Evolutionary conservation across 495 filamentous ascomycete species (phyloP), one percentile per base, ranked within the genome.

Genomic region (Aspergillus kassunensis): DNA sequence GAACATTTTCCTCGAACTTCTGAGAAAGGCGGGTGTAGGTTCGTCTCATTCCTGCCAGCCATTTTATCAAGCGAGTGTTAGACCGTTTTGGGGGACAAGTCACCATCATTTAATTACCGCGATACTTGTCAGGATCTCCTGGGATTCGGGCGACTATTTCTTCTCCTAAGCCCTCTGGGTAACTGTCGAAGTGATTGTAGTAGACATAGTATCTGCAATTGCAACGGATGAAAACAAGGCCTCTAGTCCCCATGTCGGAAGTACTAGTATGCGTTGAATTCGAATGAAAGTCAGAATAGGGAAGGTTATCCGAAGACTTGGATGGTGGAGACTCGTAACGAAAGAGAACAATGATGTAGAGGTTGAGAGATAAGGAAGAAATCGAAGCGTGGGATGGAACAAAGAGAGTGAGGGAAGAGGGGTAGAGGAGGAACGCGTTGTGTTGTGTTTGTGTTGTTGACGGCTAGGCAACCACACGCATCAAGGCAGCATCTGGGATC

Each of bases 101-200:
- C 8, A 47, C 0, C 1, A 33, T 19, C n/a, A 16, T 21, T 4
- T 13, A 9, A 51, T 39, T 55, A 59, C 60, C 41, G 25, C 20
- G 55, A 45, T 66, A 69, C 15, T 59, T 33, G 12, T 57, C 49
- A 1, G 57, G 55, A 20, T 62, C 55, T 30, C 12, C n/a, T 2
- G 63, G 62, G 19, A 71, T 65, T 21, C 59, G 20, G 2, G 46
- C 27, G 0, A 69, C 55, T 10, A 71, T 59, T 2, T 43, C 49
- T 0, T 42, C 34, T 1, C 64, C 64, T 21, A 69, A 50, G 9
- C 56, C 61, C 21, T 59, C 50, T 4, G 64, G 64, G 41, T 66
- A 66, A 44, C 60, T 65, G 44, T 69, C 66, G 1, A 15, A 67
- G 6, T 62, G 57, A 30, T 69, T 67, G 49, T 64, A 62, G 54